Evolutionary conservation across 2,329 filamentous ascomycete species (phyloP).

Genomic region (Aspergillus fischeri): DNA sequence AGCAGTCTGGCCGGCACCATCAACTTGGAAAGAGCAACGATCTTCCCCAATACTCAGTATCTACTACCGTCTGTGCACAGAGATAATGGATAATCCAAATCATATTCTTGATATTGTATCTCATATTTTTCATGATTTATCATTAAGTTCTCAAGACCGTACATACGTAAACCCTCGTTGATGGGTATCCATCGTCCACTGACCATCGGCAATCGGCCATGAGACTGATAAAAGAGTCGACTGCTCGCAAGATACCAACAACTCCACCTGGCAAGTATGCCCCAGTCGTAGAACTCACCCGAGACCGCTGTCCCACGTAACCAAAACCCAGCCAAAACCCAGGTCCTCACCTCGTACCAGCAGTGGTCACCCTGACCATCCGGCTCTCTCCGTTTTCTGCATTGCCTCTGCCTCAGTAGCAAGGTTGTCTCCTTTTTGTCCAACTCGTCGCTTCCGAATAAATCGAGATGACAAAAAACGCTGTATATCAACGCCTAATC

Average conservation of each 20-base stretch:
- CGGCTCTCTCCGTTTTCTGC: background rate
- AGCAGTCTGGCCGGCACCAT: background rate
- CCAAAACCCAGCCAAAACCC: background rate
- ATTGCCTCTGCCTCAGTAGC: background rate
- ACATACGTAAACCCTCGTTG: background rate
- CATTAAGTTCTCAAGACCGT: background rate
- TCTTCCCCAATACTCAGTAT: background rate
- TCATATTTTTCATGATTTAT: background rate
- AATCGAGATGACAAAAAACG: background rate
- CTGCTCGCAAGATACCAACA: background rate
- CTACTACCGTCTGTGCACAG: background rate
- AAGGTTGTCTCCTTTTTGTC: background rate
- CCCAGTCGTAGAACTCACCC: background rate
- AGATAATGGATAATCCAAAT: background rate
- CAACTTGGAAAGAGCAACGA: background rate
- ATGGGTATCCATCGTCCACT: background rate
- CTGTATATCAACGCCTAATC: constrained; percentile 13
- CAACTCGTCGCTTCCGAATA: background rate
- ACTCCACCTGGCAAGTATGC: background rate
- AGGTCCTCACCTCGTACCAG: background rate
- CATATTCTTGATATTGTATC: background rate
- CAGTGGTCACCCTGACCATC: background rate
- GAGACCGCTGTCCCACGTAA: background rate
- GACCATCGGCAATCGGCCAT: background rate
- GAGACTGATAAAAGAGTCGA: background rate